phyloP scores from a whole-genome alignment of 2,329 filamentous ascomycete species.

The Didymella keratinophila region DNA sequence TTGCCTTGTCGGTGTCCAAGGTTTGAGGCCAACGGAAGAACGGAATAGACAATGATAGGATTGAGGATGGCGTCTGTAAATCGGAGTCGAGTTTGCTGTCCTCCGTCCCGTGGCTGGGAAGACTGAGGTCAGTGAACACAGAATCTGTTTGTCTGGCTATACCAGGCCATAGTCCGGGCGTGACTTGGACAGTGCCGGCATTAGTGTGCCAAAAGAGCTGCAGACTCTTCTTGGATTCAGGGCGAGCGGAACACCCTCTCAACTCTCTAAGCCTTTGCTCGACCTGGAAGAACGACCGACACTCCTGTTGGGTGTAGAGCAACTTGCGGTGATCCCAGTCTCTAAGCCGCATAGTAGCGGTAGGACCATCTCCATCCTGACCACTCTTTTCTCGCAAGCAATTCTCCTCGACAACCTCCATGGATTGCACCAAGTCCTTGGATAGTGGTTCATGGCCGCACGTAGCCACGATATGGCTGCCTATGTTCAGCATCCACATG shows the following conservation, averaged over 20 bases:
- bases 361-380: slow-evolving; percentile 4
- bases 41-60: slow-evolving; percentile 12
- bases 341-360: slow-evolving; percentile 31
- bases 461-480: slow-evolving; percentile 35
- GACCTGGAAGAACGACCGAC: slow-evolving; percentile 42
- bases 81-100: neutral
- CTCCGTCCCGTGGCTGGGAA: slow-evolving; percentile 8
- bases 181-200: slow-evolving; percentile 19
- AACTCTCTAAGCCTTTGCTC: slow-evolving; percentile 39
- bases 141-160: slow-evolving; percentile 26
- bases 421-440: slow-evolving; percentile 38
- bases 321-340: slow-evolving; percentile 33
- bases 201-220: slow-evolving; percentile 18
- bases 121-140: slow-evolving; percentile 34
- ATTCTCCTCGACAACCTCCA: slow-evolving; percentile 22
- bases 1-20: neutral
- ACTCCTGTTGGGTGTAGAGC: slow-evolving; percentile 32
- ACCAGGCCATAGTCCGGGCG: slow-evolving; percentile 31
- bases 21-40: slow-evolving; percentile 42
- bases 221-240: slow-evolving; percentile 4
- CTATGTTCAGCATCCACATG: slow-evolving; percentile 45
- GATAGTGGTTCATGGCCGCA: slow-evolving; percentile 35
- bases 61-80: neutral
- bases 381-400: neutral
- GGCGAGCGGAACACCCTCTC: slow-evolving; percentile 3